A percentile compares a stretch with the other conserved stretches of the same genome.
These are phyloP conservation scores for Dissophora globulifera DNA, from an alignment of 192 early-diverging fungal genomes.

Conservation along the genomic window DNA sequence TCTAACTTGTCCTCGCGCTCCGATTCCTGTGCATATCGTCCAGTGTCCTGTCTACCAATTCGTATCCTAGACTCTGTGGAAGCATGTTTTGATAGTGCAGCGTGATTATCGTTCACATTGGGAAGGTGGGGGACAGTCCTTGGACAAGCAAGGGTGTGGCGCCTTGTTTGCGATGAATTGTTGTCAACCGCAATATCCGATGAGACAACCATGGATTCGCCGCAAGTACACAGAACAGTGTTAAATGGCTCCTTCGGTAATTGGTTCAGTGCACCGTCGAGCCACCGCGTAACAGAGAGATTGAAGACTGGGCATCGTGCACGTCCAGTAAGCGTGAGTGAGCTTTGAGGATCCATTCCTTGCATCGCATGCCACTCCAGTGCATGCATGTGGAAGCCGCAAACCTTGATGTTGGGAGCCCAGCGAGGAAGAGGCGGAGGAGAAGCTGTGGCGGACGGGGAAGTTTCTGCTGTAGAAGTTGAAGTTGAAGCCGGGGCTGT, in stretches of 20 bases:
- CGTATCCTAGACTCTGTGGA: neutral
- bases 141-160: conserved; percentile 16
- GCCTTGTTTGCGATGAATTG: neutral
- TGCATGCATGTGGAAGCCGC: conserved; percentile 52
- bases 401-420: conserved; percentile 14
- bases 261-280: conserved; percentile 10
- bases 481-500: too few relatives aligned
- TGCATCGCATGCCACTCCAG: conserved; percentile 42
- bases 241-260: conserved; percentile 25
- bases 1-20: too few relatives aligned
- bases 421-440: neutral
- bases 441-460: too few relatives aligned
- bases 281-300: conserved; percentile 37
- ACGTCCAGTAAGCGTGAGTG: conserved; percentile 3
- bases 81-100: too few relatives aligned
- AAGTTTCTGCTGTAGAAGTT: too few relatives aligned
- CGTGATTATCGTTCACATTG: neutral
- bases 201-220: conserved; percentile 21
- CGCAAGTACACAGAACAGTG: conserved; percentile 18
- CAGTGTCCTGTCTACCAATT: neutral
- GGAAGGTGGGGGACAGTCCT: neutral
- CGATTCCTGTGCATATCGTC: too few relatives aligned
- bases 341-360: neutral
- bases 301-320: conserved; percentile 40
- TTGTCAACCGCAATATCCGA: neutral